Evolutionary conservation across 495 filamentous ascomycete genomes (phyloP).

Genomic region (Daldinia grandis): DNA sequence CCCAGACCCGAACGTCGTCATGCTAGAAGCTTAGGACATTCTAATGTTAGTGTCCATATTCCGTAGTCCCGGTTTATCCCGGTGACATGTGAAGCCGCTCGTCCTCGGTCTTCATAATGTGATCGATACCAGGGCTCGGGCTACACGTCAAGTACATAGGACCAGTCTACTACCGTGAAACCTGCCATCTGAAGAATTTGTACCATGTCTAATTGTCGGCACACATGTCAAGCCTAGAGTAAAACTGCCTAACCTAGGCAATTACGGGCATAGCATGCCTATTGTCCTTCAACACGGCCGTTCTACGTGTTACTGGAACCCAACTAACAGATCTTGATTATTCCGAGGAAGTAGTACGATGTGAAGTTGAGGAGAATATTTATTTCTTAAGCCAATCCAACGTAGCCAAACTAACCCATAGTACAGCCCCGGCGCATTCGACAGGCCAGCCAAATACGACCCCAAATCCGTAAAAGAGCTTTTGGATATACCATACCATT

Average conservation of each 20-base stretch:
- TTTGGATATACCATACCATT: background rate
- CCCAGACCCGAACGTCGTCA: background rate
- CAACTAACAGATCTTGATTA: background rate
- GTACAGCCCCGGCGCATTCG: conserved; percentile 1
- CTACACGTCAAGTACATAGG: background rate
- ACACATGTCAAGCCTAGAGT: conserved; percentile 2
- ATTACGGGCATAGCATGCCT: background rate
- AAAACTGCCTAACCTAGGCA: background rate
- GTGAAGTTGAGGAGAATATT: conserved; percentile 21
- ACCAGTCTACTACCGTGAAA: background rate
- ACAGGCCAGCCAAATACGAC: background rate
- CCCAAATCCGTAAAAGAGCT: background rate
- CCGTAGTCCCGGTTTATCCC: conserved; percentile 23
- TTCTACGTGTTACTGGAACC: background rate
- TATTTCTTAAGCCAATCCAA: conserved; percentile 17
- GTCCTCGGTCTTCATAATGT: background rate
- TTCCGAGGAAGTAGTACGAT: background rate
- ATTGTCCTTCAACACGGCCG: background rate
- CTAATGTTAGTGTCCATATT: too few relatives aligned
- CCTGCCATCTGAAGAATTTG: background rate
- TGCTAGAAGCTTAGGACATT: conserved; percentile 6
- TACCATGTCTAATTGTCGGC: background rate
- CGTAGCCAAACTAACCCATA: conserved; percentile 19
- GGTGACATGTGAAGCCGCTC: conserved; percentile 29
- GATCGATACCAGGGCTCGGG: background rate